These are phyloP conservation scores for Hanseniaspora uvarum DNA, from an alignment of 1,139 yeast species.

Conservation along the genomic window DNA sequence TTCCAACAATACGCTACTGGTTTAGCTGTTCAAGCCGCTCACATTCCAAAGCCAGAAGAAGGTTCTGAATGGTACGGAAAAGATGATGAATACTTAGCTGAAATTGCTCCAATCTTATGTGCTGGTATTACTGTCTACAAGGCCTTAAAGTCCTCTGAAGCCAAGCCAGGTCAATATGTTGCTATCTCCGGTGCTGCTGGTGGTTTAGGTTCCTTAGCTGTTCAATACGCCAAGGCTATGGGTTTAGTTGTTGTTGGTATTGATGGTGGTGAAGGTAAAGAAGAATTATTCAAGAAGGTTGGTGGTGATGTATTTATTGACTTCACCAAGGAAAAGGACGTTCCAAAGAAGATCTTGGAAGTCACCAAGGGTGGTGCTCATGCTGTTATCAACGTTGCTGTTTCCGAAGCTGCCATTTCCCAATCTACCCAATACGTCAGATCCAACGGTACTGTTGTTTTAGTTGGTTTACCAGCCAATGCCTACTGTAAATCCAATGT, in stretches of 20 bases:
- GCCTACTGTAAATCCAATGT: slow-evolving; percentile 48
- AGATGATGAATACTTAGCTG: slow-evolving; percentile 46
- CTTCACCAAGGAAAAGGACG: slow-evolving; percentile 43
- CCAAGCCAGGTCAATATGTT: slow-evolving; percentile 52
- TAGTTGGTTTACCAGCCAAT: slow-evolving; percentile 56
- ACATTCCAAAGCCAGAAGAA: slow-evolving; percentile 37
- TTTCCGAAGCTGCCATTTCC: slow-evolving; percentile 46
- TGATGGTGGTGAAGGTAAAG: slow-evolving; percentile 55
- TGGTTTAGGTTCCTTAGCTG: slow-evolving; percentile 56
- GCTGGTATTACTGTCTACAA: slow-evolving; percentile 63
- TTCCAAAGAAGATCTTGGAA: slow-evolving; percentile 40
- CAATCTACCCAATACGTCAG: slow-evolving; percentile 50
- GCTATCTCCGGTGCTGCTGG: slow-evolving; percentile 60
- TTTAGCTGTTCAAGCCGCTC: slow-evolving; percentile 56
- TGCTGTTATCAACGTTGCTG: slow-evolving; percentile 54
- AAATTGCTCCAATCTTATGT: slow-evolving; percentile 53
- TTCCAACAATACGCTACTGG: slow-evolving; percentile 62
- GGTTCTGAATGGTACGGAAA: slow-evolving; percentile 16
- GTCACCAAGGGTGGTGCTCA: slow-evolving; percentile 54
- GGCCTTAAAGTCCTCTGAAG: slow-evolving; percentile 52
- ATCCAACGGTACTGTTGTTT: slow-evolving; percentile 50
- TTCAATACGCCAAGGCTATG: slow-evolving; percentile 57
- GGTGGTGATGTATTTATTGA: slow-evolving; percentile 53
- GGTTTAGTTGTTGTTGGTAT: slow-evolving; percentile 53
- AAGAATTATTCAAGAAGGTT: slow-evolving; percentile 39